A percentile compares a stretch with the other conserved stretches of the same genome.
Evolutionary conservation across 2,329 filamentous ascomycete genomes (phyloP).

Genomic region (Cytospora chrysosperma): DNA sequence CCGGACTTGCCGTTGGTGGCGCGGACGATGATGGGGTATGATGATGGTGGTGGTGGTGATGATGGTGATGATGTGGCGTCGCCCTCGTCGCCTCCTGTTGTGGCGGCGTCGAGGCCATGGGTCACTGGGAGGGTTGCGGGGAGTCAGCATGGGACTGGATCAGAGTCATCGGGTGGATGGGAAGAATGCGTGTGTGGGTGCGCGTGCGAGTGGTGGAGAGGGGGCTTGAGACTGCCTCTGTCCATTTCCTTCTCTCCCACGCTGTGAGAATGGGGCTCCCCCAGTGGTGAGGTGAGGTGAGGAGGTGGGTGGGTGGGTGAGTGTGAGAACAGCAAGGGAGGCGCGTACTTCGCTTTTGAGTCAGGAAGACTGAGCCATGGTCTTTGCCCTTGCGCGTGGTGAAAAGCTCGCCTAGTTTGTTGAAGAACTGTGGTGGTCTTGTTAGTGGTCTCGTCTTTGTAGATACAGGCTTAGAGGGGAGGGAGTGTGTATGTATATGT

Average conservation of each 20-base stretch:
- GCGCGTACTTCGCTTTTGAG: constrained; percentile 70
- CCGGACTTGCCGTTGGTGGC: constrained; percentile 77
- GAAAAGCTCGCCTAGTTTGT: constrained; percentile 66
- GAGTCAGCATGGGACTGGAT: background rate
- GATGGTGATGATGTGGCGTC: background rate
- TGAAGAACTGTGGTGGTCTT: constrained; percentile 67
- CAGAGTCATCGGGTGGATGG: background rate
- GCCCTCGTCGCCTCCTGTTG: constrained; percentile 49
- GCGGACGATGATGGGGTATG: constrained; percentile 69
- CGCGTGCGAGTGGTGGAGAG: background rate
- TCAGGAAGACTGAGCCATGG: constrained; percentile 72
- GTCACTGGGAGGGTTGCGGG: constrained; percentile 38
- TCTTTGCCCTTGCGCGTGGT: constrained; percentile 63
- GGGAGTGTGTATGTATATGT: no score
- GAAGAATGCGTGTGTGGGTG: background rate
- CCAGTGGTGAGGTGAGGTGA: background rate
- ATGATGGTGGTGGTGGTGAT: no score
- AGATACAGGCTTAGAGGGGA: no score
- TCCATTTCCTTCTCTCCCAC: no score
- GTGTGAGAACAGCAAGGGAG: no score
- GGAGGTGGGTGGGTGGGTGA: background rate
- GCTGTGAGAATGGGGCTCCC: no score
- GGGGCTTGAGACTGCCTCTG: background rate
- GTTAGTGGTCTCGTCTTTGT: constrained; percentile 20
- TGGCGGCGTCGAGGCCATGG: constrained; percentile 48